Evolutionary conservation across 306 rosid genomes (phyloP).

Genomic region (Pyrus bretschneideri): DNA sequence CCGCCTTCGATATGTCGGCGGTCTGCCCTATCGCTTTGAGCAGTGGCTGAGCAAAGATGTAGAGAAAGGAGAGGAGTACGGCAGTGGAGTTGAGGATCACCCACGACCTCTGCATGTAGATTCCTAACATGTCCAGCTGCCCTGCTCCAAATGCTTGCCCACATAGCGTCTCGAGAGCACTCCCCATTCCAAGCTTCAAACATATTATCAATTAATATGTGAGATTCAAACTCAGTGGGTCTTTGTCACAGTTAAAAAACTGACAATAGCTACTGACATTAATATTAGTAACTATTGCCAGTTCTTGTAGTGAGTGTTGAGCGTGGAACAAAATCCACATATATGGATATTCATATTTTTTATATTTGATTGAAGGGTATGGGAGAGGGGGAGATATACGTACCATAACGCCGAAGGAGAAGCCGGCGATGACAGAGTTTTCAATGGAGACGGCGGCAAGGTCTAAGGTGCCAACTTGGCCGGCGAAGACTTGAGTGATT

Average conservation of each 20-base stretch:
- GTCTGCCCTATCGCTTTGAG: slow-evolving; percentile 60
- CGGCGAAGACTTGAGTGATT: slow-evolving; percentile 72
- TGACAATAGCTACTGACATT: too few relatives aligned
- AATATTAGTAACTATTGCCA: too few relatives aligned
- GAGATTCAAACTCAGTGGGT: too few relatives aligned
- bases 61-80: slow-evolving; percentile 27
- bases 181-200: slow-evolving; percentile 82
- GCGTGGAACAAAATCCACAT: too few relatives aligned
- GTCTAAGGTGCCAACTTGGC: slow-evolving; percentile 62
- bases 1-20: slow-evolving; percentile 50
- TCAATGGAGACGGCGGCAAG: slow-evolving; percentile 87
- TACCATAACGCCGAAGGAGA: slow-evolving; percentile 78
- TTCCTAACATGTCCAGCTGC: slow-evolving; percentile 64
- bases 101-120: slow-evolving; percentile 91
- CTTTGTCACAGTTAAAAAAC: too few relatives aligned
- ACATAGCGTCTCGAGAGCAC: slow-evolving; percentile 83
- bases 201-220: too few relatives aligned
- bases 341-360: too few relatives aligned
- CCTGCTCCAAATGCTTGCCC: slow-evolving; percentile 93
- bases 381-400: too few relatives aligned
- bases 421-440: slow-evolving; percentile 90
- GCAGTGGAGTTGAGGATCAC: slow-evolving; percentile 52
- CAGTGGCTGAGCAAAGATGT: slow-evolving; percentile 49
- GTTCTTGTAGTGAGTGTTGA: too few relatives aligned
- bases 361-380: too few relatives aligned